Base-by-base conservation (phyloP, 495 filamentous ascomycete species). In the Xylaria acuta region DNA sequence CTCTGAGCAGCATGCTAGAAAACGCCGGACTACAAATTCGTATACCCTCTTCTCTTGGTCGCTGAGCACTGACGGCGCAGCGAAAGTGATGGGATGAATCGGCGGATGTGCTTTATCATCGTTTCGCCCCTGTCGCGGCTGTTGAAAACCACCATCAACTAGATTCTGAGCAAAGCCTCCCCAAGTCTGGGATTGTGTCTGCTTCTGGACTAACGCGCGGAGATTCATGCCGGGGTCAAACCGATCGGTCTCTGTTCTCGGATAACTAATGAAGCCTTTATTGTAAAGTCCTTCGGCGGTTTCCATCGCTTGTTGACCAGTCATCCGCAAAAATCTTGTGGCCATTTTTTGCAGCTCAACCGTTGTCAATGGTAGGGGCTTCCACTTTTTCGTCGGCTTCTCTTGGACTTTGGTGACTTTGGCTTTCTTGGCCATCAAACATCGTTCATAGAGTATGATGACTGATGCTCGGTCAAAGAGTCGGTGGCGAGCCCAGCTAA, bases 281-380 rank as follows among this genome's bases (percentile, higher is more conserved):
- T 91, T 93, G 82, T 99, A 99, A 4, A 99, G 87, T n/a, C 83
- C 83, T 81, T 99, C 96, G 40, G 96, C 96, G 34, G 92, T 88
- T 74, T 89, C 91, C 94, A 99, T 97, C 51, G 97, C 93, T 51
- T 89, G 83, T 70, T 97, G 90, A 82, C 93, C 93, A 71, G 92
- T 93, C 88, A 99, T 90, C 25, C 90, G 87, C 16, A 98, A 86
- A 76, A 94, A 97, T 64, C 88, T 85, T 73, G 90, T 96, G 25
- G 97, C 96, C 86, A 94, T 94, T 85, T 97, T 98, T 78, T 98
- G 96, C n/a, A 99, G 83, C 75, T 99, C 97, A n/a, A 99, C 93
- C 0, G 96, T 99, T 0, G 96, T 99, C 75, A 99, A 84, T 1
- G 96, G 96, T 41, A 99, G 79, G 2, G 96, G 96, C 75, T 93